A percentile compares a stretch with the other conserved stretches of the same genome.
phyloP scores from a whole-genome alignment of 495 filamentous ascomycete species.

The Daldinia caldariorum region DNA sequence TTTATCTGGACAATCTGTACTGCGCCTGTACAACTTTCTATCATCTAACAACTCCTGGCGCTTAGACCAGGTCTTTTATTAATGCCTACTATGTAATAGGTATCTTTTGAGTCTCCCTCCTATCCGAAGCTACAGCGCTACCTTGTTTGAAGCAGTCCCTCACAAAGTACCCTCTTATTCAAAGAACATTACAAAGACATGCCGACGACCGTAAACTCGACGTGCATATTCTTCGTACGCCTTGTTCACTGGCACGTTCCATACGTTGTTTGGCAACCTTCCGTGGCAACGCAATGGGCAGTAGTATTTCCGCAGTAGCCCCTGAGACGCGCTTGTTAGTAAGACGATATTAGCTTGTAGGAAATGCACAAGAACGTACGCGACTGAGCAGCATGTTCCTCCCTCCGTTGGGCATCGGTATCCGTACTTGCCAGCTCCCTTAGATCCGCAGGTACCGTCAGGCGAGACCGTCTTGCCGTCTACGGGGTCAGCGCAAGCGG shows the following conservation, averaged over 20 bases:
- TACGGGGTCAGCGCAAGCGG: constrained; percentile 46
- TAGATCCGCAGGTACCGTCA: constrained; percentile 51
- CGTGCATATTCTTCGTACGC: not conserved
- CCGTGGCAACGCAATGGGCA: constrained; percentile 44
- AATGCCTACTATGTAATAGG: not conserved
- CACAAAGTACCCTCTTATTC: not conserved
- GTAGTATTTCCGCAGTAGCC: constrained; percentile 52
- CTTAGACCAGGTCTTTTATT: not conserved
- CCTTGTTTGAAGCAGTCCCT: too few relatives aligned
- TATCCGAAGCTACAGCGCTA: not conserved
- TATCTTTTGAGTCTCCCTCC: not conserved
- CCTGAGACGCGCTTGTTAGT: constrained; percentile 34
- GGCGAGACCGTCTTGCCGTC: constrained; percentile 43
- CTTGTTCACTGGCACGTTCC: constrained; percentile 42
- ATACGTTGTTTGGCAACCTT: constrained; percentile 48
- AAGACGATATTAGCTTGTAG: not conserved
- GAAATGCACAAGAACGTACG: constrained; percentile 36
- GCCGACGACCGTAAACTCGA: not conserved
- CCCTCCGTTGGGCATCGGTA: constrained; percentile 47
- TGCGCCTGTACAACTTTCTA: not conserved
- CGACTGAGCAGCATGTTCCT: constrained; percentile 47
- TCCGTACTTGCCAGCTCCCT: constrained; percentile 46
- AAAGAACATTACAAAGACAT: not conserved
- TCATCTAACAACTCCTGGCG: not conserved
- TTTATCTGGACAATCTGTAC: not conserved